phyloP scores from a whole-genome alignment of 768 basidiomycete species.

The Neoboletus brunneissimus region DNA sequence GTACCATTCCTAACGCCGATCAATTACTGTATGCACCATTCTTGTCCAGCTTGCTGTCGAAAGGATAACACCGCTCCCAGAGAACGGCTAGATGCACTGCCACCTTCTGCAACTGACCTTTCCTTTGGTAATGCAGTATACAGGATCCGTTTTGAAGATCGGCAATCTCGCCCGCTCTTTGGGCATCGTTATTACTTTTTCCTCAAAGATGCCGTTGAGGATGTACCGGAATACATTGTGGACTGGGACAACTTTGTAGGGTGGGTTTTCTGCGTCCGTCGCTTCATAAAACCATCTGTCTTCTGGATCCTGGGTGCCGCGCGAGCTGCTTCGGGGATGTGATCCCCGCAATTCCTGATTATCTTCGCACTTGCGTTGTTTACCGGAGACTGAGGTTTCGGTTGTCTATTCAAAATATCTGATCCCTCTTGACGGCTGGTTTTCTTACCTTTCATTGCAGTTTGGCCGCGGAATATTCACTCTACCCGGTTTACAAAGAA shows the following conservation, averaged over 20 bases:
- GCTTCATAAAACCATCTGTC: not conserved
- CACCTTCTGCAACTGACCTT: conserved; percentile 62
- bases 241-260: conserved; percentile 88
- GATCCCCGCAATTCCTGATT: not conserved
- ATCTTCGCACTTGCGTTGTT: not conserved
- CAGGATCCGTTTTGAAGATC: conserved; percentile 80
- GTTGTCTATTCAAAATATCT: not conserved
- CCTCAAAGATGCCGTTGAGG: conserved; percentile 91
- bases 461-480: conserved; percentile 77
- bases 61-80: conserved; percentile 39
- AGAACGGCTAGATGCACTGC: conserved; percentile 66
- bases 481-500: conserved; percentile 73
- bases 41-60: conserved; percentile 2
- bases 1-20: conserved; percentile 92
- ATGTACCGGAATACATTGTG: conserved; percentile 98
- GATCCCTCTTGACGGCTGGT: not conserved
- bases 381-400: not conserved
- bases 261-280: conserved; percentile 42
- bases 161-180: conserved; percentile 59
- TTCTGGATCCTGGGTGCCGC: not conserved
- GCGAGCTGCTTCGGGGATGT: not conserved
- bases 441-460: conserved; percentile 40
- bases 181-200: conserved; percentile 95
- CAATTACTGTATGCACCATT: conserved; percentile 66
- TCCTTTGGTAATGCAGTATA: conserved; percentile 92